Percentiles rank a stretch among this genome's conserved stretches.
Conservation (phyloP, 192 early-diverging fungal species). For the Dispira simplex region DNA sequence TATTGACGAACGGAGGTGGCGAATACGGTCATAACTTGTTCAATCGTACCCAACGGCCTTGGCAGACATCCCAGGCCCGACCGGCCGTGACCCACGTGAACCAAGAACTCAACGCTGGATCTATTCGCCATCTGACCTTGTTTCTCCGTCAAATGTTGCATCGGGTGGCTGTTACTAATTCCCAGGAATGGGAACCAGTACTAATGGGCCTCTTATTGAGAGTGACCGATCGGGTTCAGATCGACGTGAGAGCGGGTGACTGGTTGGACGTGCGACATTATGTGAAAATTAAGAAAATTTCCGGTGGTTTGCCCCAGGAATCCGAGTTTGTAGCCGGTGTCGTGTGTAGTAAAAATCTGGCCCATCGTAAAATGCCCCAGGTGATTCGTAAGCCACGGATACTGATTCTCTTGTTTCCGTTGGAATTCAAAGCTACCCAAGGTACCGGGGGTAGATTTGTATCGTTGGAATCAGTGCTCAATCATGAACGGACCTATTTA, state of each 20-base stretch:
- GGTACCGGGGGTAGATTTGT: constrained; percentile 41
- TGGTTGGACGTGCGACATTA: constrained; percentile 79
- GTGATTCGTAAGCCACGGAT: constrained; percentile 55
- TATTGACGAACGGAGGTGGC: background rate
- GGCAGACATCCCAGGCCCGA: background rate
- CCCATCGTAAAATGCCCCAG: constrained; percentile 79
- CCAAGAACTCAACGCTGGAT: constrained; percentile 3
- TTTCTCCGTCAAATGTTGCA: background rate
- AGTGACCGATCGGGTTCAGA: constrained; percentile 38
- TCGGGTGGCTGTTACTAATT: constrained; percentile 1
- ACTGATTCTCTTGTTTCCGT: constrained; percentile 69
- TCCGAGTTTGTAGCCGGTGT: constrained; percentile 77
- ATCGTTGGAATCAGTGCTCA: constrained; percentile 62
- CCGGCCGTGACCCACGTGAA: background rate
- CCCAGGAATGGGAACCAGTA: constrained; percentile 47
- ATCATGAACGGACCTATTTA: constrained; percentile 74
- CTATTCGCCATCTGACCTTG: background rate
- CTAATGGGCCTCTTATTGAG: constrained; percentile 54
- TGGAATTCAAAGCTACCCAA: constrained; percentile 60
- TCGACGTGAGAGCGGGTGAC: constrained; percentile 59
- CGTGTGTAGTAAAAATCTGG: constrained; percentile 86
- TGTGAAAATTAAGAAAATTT: constrained; percentile 91
- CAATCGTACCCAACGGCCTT: background rate
- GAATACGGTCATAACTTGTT: background rate
- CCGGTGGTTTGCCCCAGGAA: constrained; percentile 65